These are phyloP conservation scores for Xylaria multiplex DNA, from an alignment of 2,329 filamentous ascomycete species.

Conservation along the genomic window DNA sequence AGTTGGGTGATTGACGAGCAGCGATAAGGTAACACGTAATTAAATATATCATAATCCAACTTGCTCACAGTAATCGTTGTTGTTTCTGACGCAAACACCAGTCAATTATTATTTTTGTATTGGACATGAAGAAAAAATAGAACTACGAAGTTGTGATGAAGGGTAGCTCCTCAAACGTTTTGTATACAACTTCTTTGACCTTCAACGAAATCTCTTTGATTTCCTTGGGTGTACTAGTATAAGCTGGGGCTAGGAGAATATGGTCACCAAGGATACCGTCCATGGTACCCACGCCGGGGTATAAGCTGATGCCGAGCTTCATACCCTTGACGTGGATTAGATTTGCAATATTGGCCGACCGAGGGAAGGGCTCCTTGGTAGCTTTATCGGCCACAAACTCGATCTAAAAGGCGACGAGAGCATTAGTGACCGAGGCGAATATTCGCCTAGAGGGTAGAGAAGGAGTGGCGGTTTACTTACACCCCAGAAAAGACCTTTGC, in stretches of 20 bases:
- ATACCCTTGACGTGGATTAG: slow-evolving; percentile 34
- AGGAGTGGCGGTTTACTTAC: background rate
- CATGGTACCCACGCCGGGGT: slow-evolving; percentile 38
- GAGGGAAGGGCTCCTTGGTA: slow-evolving; percentile 49
- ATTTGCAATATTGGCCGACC: background rate
- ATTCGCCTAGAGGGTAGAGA: too few species aligned
- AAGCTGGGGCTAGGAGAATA: slow-evolving; percentile 43
- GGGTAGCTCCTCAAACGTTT: too few species aligned
- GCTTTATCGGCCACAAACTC: slow-evolving; percentile 55
- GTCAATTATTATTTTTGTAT: too few species aligned
- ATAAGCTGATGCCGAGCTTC: slow-evolving; percentile 31
- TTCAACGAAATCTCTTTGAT: slow-evolving; percentile 27
- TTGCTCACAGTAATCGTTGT: too few species aligned
- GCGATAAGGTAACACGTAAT: too few species aligned
- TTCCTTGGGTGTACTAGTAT: slow-evolving; percentile 37
- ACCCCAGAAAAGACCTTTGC: slow-evolving; percentile 58
- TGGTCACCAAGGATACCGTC: slow-evolving; percentile 39
- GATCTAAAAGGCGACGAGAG: slow-evolving; percentile 33
- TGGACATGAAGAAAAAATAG: too few species aligned
- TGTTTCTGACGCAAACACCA: too few species aligned
- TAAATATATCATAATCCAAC: too few species aligned
- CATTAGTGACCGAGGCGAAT: background rate
- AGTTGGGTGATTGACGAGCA: too few species aligned
- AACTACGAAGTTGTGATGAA: too few species aligned
- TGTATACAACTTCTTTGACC: background rate